Evolutionary conservation across 345 rosid genomes (phyloP).

Genomic region (Trapa incisa): DNA sequence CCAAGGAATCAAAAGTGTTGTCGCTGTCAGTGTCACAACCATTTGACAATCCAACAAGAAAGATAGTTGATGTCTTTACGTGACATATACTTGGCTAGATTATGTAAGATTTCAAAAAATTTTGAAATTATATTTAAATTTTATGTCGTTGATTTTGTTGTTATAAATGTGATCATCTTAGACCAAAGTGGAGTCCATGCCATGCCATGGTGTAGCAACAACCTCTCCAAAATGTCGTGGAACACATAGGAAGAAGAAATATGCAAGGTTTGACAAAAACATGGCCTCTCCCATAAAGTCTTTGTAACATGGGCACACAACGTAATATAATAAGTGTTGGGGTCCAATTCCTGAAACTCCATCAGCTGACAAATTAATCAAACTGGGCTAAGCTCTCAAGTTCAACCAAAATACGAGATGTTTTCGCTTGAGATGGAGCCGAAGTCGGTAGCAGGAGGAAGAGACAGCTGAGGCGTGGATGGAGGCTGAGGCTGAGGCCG

Average conservation of each 20-base stretch:
- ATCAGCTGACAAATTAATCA: neutral
- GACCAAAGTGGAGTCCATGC: too few relatives aligned
- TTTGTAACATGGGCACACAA: neutral
- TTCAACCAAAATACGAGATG: constrained; percentile 58
- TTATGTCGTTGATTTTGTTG: too few relatives aligned
- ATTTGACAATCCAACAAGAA: constrained; percentile 27
- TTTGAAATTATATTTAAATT: too few relatives aligned
- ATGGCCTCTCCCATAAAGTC: neutral
- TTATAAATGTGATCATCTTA: too few relatives aligned
- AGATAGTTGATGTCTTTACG: neutral
- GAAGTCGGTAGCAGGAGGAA: constrained; percentile 32
- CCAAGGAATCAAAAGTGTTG: constrained; percentile 5
- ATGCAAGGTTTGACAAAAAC: too few relatives aligned
- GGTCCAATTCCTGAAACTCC: neutral
- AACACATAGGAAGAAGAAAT: too few relatives aligned
- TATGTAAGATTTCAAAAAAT: too few relatives aligned
- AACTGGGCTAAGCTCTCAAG: constrained; percentile 7
- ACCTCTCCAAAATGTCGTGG: too few relatives aligned
- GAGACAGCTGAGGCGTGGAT: constrained; percentile 18
- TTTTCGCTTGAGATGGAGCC: constrained; percentile 54
- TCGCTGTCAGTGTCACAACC: constrained; percentile 37
- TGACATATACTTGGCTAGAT: too few relatives aligned
- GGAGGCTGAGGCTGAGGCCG: constrained; percentile 27
- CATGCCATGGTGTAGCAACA: too few relatives aligned
- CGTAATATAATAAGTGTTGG: neutral